phyloP scores from a whole-genome alignment of 192 early-diverging fungal genomes.

The Backusella australiensis region DNA sequence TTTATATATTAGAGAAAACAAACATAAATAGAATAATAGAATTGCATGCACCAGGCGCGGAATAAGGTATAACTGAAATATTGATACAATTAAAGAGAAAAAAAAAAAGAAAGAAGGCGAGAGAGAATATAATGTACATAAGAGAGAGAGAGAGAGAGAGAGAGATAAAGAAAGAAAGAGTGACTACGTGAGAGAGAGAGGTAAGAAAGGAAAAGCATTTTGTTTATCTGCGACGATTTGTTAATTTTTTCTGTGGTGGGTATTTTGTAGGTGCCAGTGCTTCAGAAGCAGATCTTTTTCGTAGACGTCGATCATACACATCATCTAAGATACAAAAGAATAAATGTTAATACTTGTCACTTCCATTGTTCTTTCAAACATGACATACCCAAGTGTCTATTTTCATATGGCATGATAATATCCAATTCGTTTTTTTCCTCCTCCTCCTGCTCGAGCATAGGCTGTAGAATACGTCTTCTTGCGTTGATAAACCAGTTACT shows the following conservation, averaged over 20 bases:
- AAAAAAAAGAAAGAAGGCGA: background rate
- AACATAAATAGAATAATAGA: background rate
- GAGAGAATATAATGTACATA: background rate
- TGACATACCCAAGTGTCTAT: background rate
- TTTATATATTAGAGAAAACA: background rate
- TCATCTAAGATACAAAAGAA: background rate
- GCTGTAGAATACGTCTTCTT: conserved; percentile 50
- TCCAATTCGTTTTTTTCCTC: conserved; percentile 21
- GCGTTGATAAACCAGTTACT: conserved; percentile 69
- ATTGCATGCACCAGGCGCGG: background rate
- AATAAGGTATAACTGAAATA: background rate
- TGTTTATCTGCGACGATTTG: conserved; percentile 1
- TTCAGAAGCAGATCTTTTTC: conserved; percentile 14
- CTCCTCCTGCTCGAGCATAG: conserved; percentile 46
- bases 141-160: background rate
- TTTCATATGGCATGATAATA: conserved; percentile 17
- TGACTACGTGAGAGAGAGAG: background rate
- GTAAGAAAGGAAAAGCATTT: background rate
- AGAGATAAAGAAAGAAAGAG: background rate
- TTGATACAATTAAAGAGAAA: background rate
- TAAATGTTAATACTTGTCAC: too few species aligned
- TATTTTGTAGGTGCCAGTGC: conserved; percentile 10
- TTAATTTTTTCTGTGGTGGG: conserved; percentile 13
- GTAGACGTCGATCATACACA: conserved; percentile 11
- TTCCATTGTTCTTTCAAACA: background rate